Percentiles rank a stretch among this genome's conserved stretches.
Conservation (phyloP, 768 basidiomycete genomes). For the Pleurotus ostreatus region DNA sequence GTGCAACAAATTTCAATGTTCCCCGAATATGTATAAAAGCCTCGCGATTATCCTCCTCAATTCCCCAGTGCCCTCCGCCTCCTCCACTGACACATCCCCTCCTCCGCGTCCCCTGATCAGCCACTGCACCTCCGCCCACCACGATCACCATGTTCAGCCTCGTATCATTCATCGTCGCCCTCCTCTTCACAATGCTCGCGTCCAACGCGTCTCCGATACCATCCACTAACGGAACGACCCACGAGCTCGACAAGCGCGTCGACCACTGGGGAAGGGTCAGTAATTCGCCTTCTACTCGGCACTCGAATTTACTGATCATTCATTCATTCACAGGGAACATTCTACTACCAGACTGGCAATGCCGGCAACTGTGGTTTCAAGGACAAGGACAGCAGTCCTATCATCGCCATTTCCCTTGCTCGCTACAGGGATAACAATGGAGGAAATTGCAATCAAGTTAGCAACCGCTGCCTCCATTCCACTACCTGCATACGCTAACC, state of each 20-base stretch:
- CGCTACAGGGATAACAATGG: conserved; percentile 51
- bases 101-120: conserved; percentile 9
- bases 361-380: conserved; percentile 60
- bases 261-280: conserved; percentile 53
- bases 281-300: neutral
- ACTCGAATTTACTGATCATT: conserved; percentile 19
- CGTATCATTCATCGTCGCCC: conserved; percentile 27
- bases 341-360: conserved; percentile 45
- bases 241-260: conserved; percentile 44
- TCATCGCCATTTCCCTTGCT: conserved; percentile 57
- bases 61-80: conserved; percentile 13
- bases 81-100: conserved; percentile 13
- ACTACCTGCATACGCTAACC: conserved; percentile 6
- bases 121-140: neutral
- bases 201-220: conserved; percentile 45
- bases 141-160: conserved; percentile 34
- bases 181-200: conserved; percentile 40
- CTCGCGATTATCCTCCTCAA: conserved; percentile 15
- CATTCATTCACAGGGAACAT: conserved; percentile 51
- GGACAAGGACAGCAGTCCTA: conserved; percentile 44
- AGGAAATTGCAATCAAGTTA: conserved; percentile 57
- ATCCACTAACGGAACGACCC: conserved; percentile 18
- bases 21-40: conserved; percentile 17
- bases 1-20: conserved; percentile 9
- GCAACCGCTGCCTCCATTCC: conserved; percentile 13